Evolutionary conservation across 2,329 filamentous ascomycete genomes (phyloP).

Genomic region (Hypoxylon rubiginosum): DNA sequence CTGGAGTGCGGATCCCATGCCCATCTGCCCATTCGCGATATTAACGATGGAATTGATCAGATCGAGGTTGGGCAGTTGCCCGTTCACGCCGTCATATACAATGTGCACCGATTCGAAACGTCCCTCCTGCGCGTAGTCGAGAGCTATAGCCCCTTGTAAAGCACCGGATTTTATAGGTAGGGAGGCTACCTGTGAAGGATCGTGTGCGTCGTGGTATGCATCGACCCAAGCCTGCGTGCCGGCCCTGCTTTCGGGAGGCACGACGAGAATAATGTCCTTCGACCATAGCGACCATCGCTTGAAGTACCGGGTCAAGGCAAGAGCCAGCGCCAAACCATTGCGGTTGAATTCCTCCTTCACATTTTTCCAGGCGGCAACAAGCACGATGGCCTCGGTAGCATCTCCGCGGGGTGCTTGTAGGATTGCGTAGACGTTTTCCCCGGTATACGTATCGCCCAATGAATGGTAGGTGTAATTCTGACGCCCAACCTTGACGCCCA

Average conservation of each 20-base stretch:
- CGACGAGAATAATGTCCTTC: conserved; percentile 95
- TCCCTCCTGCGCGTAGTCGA: conserved; percentile 90
- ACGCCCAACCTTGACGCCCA: conserved; percentile 87
- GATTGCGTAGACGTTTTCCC: conserved; percentile 94
- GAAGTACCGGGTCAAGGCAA: conserved; percentile 94
- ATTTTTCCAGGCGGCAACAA: conserved; percentile 91
- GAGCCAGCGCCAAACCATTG: conserved; percentile 86
- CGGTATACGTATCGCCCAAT: conserved; percentile 78
- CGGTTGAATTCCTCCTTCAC: conserved; percentile 83
- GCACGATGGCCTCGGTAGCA: conserved; percentile 95
- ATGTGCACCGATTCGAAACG: conserved; percentile 91
- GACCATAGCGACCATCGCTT: conserved; percentile 99
- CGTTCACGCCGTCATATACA: conserved; percentile 95
- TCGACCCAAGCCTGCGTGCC: conserved; percentile 98
- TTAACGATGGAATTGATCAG: conserved; percentile 93
- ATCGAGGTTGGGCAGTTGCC: conserved; percentile 94
- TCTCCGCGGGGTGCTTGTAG: conserved; percentile 94
- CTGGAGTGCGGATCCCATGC: conserved; percentile 85
- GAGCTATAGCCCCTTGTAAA: conserved; percentile 90
- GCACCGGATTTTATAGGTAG: conserved; percentile 92
- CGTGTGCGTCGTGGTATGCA: conserved; percentile 93
- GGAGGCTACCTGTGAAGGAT: conserved; percentile 76
- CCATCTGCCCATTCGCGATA: conserved; percentile 93
- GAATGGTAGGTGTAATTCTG: conserved; percentile 91
- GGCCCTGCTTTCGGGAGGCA: conserved; percentile 88